Base-by-base conservation (phyloP, 2,329 filamentous ascomycete species). In the Cladorrhinum sp. region DNA sequence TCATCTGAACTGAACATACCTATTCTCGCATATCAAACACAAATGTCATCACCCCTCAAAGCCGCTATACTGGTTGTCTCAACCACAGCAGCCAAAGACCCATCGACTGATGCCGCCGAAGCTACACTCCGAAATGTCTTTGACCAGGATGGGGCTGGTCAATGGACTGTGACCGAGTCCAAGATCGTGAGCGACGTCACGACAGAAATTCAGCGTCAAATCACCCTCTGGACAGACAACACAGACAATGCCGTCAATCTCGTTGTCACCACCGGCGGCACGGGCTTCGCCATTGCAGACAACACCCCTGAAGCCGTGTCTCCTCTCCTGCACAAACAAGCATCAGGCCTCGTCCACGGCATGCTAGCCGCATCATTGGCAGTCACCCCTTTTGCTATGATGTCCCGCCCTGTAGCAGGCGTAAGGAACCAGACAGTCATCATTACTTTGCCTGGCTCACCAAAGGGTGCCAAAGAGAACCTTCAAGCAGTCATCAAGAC, bases 341-440 rank as follows among this genome's bases (percentile, higher is more conserved):
- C 95, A 0, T 87, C 92, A 0, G 95, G 95, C 1, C 80, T 99
- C 54, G 89, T 97, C n/a, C 93, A 99, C 76, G 92, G 87, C 65
- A 99, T 99, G 93, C 80, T 99, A 48, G 82, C 92, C 5, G 81
- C 91, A 20, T 98, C 93, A 0, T 78, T 96, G 16, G 79, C 85
- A 49, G 86, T 98, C 32, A 99, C 95, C 2, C 93, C 93, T 51
- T 99, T 99, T 76, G 95, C 95, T 50, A 88, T 96, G 79, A 99
- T 99, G 95, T 91, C 95, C 55, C 85, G 95, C 50, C 95, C 95
- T 3, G 90, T 96, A 12, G 95, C 95, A 22, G 95, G 95, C 2
- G 87, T 96, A 2, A 83, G 95, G 29, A 88, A 93, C 64, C 86
- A 86, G 62, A 88, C 91, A 0, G 75, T 99, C 56, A 89, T 99